These are phyloP conservation scores for Ophiognomonia clavigignenti-juglandacearum DNA, from an alignment of 2,329 filamentous ascomycete genomes.

Conservation along the genomic window DNA sequence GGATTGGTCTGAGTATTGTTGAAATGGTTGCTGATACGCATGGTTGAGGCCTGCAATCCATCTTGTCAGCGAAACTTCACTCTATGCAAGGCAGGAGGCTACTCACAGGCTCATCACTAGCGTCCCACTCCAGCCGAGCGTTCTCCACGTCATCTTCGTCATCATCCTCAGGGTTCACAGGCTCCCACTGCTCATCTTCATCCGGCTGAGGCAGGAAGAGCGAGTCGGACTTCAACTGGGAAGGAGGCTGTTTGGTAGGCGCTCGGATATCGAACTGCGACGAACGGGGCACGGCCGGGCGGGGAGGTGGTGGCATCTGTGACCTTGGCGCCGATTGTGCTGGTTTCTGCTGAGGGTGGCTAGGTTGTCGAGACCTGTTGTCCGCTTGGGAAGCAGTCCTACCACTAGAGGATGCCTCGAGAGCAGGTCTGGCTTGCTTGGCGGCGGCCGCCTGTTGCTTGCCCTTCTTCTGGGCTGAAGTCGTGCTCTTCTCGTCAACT, in stretches of 20 bases:
- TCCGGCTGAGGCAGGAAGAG: constrained; percentile 64
- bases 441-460: constrained; percentile 33
- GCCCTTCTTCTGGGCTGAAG: constrained; percentile 40
- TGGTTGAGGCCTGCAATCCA: constrained; percentile 32
- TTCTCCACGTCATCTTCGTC: constrained; percentile 61
- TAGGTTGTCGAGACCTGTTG: constrained; percentile 23
- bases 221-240: constrained; percentile 59
- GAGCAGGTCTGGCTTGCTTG: constrained; percentile 36
- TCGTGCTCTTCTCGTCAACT: constrained; percentile 57
- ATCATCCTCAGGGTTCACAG: constrained; percentile 48
- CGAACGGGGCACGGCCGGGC: constrained; percentile 28
- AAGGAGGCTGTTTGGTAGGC: constrained; percentile 38
- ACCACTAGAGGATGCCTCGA: constrained; percentile 44
- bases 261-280: constrained; percentile 29
- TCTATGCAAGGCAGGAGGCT: too few relatives aligned
- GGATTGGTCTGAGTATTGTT: constrained; percentile 14
- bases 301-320: constrained; percentile 21
- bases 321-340: constrained; percentile 1
- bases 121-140: constrained; percentile 70
- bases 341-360: constrained; percentile 15
- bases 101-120: constrained; percentile 58
- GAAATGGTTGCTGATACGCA: constrained; percentile 19
- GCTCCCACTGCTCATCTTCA: constrained; percentile 69
- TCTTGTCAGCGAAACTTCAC: background rate
- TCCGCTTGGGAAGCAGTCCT: constrained; percentile 27